A percentile compares a stretch with the other conserved stretches of the same genome.
Evolutionary conservation across 305 asterid genomes (phyloP).

Genomic region (Rubia tinctorum): DNA sequence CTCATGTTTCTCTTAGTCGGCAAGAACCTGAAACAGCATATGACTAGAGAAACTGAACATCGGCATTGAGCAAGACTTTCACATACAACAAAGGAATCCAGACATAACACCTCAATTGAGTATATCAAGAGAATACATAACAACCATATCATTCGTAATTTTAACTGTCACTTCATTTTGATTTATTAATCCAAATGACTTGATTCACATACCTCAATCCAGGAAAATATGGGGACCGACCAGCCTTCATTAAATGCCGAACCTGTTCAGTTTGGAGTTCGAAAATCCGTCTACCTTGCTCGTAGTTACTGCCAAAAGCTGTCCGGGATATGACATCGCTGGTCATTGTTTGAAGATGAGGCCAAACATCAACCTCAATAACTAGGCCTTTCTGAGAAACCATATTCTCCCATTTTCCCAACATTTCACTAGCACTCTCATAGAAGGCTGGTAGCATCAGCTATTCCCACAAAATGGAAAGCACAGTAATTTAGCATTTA

Average conservation of each 20-base stretch:
- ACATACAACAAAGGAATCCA: too few species aligned
- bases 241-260: neutral
- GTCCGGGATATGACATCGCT: neutral
- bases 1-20: conserved; percentile 55
- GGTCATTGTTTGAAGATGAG: conserved; percentile 2
- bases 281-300: neutral
- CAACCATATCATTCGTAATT: too few species aligned
- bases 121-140: too few species aligned
- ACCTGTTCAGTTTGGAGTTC: neutral
- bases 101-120: too few species aligned
- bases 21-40: conserved; percentile 12
- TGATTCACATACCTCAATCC: neutral
- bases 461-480: neutral
- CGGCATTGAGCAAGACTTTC: too few species aligned
- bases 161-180: too few species aligned
- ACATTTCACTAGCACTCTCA: neutral
- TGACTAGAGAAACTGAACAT: too few species aligned
- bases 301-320: neutral
- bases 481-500: too few species aligned
- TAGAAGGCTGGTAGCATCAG: conserved; percentile 1
- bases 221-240: neutral
- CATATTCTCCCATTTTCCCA: neutral
- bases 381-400: neutral
- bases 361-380: conserved; percentile 1
- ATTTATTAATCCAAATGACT: too few species aligned